Percentiles rank a stretch among this genome's conserved stretches.
These are phyloP conservation scores for Colletotrichum chlorophyti DNA, from an alignment of 2,329 filamentous ascomycete genomes.

Conservation along the genomic window DNA sequence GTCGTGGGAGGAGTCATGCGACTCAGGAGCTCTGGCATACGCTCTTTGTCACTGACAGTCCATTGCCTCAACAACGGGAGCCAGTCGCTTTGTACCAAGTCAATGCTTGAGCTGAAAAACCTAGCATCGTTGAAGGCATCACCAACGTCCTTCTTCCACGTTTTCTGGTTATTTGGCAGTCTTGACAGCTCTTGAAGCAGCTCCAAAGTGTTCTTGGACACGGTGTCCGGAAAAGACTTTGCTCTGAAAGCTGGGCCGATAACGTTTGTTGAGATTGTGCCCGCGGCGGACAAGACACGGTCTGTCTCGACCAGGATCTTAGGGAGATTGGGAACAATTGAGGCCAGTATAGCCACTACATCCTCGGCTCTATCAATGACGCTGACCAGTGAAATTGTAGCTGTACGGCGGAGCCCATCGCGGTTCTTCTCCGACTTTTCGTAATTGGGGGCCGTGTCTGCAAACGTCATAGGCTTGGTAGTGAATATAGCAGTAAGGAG, in stretches of 20 bases:
- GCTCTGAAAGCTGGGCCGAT: slow-evolving; percentile 83
- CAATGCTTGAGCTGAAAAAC: slow-evolving; percentile 77
- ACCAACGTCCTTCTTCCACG: slow-evolving; percentile 90
- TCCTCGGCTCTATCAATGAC: slow-evolving; percentile 69
- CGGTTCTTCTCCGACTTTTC: slow-evolving; percentile 45
- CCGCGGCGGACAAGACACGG: slow-evolving; percentile 78
- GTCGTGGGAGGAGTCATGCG: slow-evolving; percentile 86
- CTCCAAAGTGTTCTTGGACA: slow-evolving; percentile 73
- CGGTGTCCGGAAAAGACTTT: slow-evolving; percentile 85
- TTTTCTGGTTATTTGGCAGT: slow-evolving; percentile 81
- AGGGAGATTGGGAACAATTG: slow-evolving; percentile 80
- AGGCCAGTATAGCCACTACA: slow-evolving; percentile 79
- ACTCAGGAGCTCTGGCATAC: slow-evolving; percentile 79
- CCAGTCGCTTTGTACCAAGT: slow-evolving; percentile 77
- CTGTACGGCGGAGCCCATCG: slow-evolving; percentile 46
- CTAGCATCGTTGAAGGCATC: slow-evolving; percentile 91
- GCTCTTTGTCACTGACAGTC: slow-evolving; percentile 85
- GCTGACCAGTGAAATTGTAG: slow-evolving; percentile 34
- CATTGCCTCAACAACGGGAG: slow-evolving; percentile 84
- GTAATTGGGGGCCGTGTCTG: slow-evolving; percentile 55
- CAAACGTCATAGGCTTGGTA: slow-evolving; percentile 78
- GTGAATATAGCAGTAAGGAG: slow-evolving; percentile 94
- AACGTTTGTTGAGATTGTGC: slow-evolving; percentile 82
- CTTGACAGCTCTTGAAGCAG: slow-evolving; percentile 80
- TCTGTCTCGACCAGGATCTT: slow-evolving; percentile 88